Percentiles rank a stretch among this genome's conserved stretches.
These are phyloP conservation scores for Aspergillus jensenii DNA, from an alignment of 2,329 filamentous ascomycete species.

Conservation along the genomic window DNA sequence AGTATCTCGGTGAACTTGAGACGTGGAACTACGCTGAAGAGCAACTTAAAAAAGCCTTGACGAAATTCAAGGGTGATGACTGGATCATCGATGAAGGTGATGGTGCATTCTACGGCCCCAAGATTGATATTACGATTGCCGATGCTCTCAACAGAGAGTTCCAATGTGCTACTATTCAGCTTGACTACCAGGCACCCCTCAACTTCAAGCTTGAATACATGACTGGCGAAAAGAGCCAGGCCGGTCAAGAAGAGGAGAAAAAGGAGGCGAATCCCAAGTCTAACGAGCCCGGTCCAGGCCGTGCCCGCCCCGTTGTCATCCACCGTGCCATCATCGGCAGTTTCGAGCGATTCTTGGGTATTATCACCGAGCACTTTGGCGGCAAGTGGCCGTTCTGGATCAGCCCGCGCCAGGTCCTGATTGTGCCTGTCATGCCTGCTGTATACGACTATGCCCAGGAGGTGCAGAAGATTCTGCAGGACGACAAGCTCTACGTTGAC, in stretches of 20 bases:
- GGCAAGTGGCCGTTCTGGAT: slow-evolving; percentile 57
- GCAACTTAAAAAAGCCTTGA: slow-evolving; percentile 74
- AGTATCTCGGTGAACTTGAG: slow-evolving; percentile 80
- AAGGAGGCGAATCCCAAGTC: slow-evolving; percentile 44
- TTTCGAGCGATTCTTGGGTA: slow-evolving; percentile 53
- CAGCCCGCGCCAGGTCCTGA: slow-evolving; percentile 51
- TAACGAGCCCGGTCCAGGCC: slow-evolving; percentile 38
- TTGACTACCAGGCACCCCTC: slow-evolving; percentile 81
- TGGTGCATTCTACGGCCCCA: slow-evolving; percentile 96
- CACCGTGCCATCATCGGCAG: slow-evolving; percentile 53
- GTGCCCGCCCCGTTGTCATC: slow-evolving; percentile 52
- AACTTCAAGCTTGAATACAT: slow-evolving; percentile 88
- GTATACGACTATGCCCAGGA: slow-evolving; percentile 51
- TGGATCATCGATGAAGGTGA: slow-evolving; percentile 96
- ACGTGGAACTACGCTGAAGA: slow-evolving; percentile 88
- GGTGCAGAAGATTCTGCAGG: slow-evolving; percentile 45
- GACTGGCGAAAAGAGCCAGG: slow-evolving; percentile 61
- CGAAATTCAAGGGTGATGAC: slow-evolving; percentile 70
- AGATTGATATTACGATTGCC: slow-evolving; percentile 94
- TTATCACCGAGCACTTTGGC: slow-evolving; percentile 52
- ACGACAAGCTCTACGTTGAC: slow-evolving; percentile 49
- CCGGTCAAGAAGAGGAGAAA: slow-evolving; percentile 33
- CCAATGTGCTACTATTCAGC: slow-evolving; percentile 91
- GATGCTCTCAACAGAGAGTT: slow-evolving; percentile 82
- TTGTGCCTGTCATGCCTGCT: slow-evolving; percentile 52